Evolutionary conservation across 225 moss, liverwort and hornwort genomes (phyloP).

Genomic region (Neckera pumila): DNA sequence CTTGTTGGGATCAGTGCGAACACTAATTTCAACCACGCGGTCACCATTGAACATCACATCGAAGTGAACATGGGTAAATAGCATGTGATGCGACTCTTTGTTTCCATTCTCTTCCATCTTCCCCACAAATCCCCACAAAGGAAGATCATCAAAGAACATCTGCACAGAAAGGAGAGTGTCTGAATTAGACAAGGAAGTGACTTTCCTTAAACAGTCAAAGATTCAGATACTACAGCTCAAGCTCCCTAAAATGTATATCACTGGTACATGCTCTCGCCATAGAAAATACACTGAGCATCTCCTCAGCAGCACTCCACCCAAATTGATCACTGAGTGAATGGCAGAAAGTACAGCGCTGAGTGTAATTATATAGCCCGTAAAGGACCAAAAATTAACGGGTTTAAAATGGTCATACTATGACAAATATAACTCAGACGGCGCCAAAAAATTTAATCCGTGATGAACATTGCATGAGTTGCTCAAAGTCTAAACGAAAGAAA

Average conservation of each 20-base stretch:
- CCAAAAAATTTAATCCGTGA: background rate
- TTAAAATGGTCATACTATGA: background rate
- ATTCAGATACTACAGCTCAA: background rate
- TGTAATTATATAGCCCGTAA: background rate
- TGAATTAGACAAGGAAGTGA: background rate
- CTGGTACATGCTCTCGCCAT: background rate
- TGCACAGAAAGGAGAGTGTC: slow-evolving; percentile 14
- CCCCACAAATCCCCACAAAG: slow-evolving; percentile 87
- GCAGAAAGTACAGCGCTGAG: background rate
- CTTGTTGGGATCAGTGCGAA: slow-evolving; percentile 52
- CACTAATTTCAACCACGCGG: slow-evolving; percentile 73
- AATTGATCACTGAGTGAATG: background rate
- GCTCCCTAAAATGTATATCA: background rate
- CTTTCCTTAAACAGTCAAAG: background rate
- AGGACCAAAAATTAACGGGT: background rate
- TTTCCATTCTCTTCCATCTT: slow-evolving; percentile 41
- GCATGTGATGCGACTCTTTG: slow-evolving; percentile 36
- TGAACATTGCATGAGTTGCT: background rate
- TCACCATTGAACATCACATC: slow-evolving; percentile 68
- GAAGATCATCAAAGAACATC: slow-evolving; percentile 99
- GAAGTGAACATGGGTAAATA: slow-evolving; percentile 81
- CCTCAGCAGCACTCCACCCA: background rate
- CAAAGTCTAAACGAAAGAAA: background rate
- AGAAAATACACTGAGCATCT: background rate
- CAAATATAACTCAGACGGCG: background rate